phyloP scores from a whole-genome alignment of 2,329 filamentous ascomycete genomes.

The Fusarium udum region DNA sequence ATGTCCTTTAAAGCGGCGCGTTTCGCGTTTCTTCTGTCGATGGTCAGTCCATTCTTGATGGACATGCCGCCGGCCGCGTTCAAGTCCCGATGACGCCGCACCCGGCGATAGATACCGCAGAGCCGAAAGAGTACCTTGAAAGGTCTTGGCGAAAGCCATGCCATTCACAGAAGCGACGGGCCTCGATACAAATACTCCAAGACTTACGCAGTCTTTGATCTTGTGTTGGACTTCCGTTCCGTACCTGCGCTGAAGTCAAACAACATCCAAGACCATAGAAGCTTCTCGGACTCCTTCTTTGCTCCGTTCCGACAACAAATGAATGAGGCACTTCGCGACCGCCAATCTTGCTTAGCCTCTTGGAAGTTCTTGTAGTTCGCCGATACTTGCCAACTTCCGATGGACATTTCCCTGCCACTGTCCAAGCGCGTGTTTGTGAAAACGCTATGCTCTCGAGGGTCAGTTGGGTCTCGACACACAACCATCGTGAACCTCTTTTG shows the following conservation, averaged over 20 bases:
- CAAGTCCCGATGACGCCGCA: background rate
- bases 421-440: background rate
- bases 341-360: background rate
- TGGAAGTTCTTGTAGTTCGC: rapidly evolving
- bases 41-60: too few relatives aligned
- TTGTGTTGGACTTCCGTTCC: rapidly evolving
- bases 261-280: background rate
- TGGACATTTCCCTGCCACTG: rapidly evolving
- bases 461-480: background rate
- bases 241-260: background rate
- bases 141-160: background rate
- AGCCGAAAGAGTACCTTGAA: background rate
- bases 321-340: background rate
- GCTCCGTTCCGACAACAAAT: background rate
- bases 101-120: too few relatives aligned
- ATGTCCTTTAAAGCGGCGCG: background rate
- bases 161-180: too few relatives aligned
- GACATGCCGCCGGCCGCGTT: too few relatives aligned
- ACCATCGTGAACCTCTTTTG: background rate
- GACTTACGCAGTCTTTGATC: background rate
- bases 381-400: background rate
- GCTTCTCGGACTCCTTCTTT: background rate
- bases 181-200: background rate
- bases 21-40: too few relatives aligned
- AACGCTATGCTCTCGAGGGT: background rate